Percentiles rank a stretch among this genome's conserved stretches.
phyloP scores from a whole-genome alignment of 2,329 filamentous ascomycete genomes.

The Talaromyces sp. region DNA sequence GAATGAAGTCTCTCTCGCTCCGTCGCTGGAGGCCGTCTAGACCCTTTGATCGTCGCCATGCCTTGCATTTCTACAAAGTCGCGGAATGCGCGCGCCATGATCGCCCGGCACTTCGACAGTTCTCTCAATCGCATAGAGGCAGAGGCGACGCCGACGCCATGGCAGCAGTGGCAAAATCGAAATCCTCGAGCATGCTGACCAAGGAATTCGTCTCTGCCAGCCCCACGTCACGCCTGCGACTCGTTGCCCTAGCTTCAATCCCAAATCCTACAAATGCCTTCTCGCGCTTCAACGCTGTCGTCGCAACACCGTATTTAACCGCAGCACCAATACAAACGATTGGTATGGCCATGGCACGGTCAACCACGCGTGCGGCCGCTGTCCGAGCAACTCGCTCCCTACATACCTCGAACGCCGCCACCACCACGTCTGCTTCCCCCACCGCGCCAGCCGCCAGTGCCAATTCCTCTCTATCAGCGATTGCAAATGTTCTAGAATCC shows the following conservation, averaged over 20 bases:
- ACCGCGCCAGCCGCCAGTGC: constrained; percentile 15
- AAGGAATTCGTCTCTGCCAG: constrained; percentile 5
- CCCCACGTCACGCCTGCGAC: constrained; percentile 2
- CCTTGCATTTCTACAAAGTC: constrained; percentile 25
- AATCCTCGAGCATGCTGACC: constrained; percentile 6
- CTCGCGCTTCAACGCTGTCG: neutral
- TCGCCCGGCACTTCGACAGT: constrained; percentile 23
- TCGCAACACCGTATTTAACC: neutral
- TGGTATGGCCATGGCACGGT: constrained; percentile 15
- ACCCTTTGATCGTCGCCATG: constrained; percentile 23
- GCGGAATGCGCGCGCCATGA: constrained; percentile 30
- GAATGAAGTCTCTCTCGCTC: constrained; percentile 15
- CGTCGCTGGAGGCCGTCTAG: constrained; percentile 12
- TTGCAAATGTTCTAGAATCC: constrained; percentile 30
- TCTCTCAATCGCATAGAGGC: neutral
- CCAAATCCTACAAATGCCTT: constrained; percentile 9
- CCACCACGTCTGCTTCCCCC: neutral
- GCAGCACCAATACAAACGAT: neutral
- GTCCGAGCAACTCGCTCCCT: constrained; percentile 12
- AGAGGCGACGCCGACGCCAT: neutral
- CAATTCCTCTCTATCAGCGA: constrained; percentile 22
- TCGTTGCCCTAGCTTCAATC: constrained; percentile 9
- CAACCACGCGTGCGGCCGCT: constrained; percentile 13
- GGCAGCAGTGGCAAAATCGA: constrained; percentile 15
- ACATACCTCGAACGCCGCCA: constrained; percentile 11